These are phyloP conservation scores for Lantana camara DNA, from an alignment of 257 asterid genomes.

Conservation along the genomic window DNA sequence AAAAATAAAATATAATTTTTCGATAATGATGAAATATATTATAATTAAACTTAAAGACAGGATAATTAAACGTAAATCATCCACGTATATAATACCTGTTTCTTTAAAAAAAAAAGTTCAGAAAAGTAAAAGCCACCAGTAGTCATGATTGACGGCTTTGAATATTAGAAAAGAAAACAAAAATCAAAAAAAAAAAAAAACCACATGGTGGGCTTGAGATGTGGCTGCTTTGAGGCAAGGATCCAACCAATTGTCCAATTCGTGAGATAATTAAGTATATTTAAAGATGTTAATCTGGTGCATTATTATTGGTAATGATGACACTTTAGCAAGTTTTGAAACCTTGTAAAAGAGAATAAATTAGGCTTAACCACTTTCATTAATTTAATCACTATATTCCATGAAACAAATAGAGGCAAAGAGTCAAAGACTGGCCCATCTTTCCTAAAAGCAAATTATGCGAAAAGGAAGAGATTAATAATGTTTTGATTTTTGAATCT, in stretches of 20 bases:
- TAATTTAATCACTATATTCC: constrained; percentile 10
- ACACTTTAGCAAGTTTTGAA: neutral
- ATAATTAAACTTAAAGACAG: too few relatives aligned
- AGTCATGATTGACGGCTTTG: constrained; percentile 42
- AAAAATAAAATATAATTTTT: too few relatives aligned
- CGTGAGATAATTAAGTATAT: constrained; percentile 20
- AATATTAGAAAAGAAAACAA: constrained; percentile 9
- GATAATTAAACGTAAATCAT: too few relatives aligned
- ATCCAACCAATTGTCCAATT: constrained; percentile 18
- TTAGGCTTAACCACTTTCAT: neutral
- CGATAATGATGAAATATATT: too few relatives aligned
- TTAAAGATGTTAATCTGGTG: constrained; percentile 17
- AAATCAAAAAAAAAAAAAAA: neutral
- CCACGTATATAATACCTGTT: too few relatives aligned
- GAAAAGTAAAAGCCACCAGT: constrained; percentile 35
- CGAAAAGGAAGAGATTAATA: neutral
- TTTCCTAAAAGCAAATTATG: constrained; percentile 4
- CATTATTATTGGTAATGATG: constrained; percentile 26
- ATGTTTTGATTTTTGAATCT: too few relatives aligned
- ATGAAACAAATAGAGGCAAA: neutral
- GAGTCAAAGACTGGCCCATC: neutral
- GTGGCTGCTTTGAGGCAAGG: neutral
- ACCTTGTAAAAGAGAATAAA: constrained; percentile 3
- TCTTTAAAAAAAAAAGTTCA: neutral
- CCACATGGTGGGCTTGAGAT: constrained; percentile 10